Percentiles rank a stretch among this genome's conserved stretches.
phyloP scores from a whole-genome alignment of 805 yeast genomes.

The Vanderwaltozyma polyspora region DNA sequence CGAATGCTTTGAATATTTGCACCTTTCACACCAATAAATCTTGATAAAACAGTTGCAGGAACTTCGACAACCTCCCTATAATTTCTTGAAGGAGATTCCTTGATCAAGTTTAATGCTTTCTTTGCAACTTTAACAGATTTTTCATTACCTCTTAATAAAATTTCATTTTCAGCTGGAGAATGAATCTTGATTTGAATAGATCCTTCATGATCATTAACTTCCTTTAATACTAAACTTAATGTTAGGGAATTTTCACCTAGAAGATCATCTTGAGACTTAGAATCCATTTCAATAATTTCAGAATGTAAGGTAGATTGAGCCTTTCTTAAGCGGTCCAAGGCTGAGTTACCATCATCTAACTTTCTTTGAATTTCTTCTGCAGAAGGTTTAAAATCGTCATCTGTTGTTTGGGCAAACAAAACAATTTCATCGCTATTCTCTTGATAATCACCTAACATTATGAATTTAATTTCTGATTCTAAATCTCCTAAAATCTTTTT shows the following conservation, averaged over 20 bases:
- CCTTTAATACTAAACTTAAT: slow-evolving; percentile 21
- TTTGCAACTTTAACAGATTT: slow-evolving; percentile 39
- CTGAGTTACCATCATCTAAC: slow-evolving; percentile 41
- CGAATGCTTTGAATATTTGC: slow-evolving; percentile 54
- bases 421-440: slow-evolving; percentile 37
- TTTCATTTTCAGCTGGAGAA: slow-evolving; percentile 37
- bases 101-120: slow-evolving; percentile 28
- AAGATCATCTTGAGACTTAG: slow-evolving; percentile 44
- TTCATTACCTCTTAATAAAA: slow-evolving; percentile 60
- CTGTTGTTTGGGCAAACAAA: slow-evolving; percentile 38
- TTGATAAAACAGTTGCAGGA: slow-evolving; percentile 57
- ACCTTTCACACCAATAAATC: slow-evolving; percentile 87
- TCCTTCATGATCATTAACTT: slow-evolving; percentile 28
- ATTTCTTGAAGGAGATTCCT: slow-evolving; percentile 16
- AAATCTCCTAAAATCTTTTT: slow-evolving; percentile 15
- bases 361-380: slow-evolving; percentile 43
- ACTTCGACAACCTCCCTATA: slow-evolving; percentile 38
- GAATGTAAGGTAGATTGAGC: slow-evolving; percentile 43
- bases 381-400: slow-evolving; percentile 65
- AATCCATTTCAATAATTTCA: slow-evolving; percentile 39
- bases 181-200: slow-evolving; percentile 39
- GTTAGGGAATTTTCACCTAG: slow-evolving; percentile 9
- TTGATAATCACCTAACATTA: slow-evolving; percentile 44
- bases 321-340: slow-evolving; percentile 48
- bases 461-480: slow-evolving; percentile 38